Percentiles rank a stretch among this genome's conserved stretches.
These are phyloP conservation scores for Cytidiella melzeri DNA, from an alignment of 768 basidiomycete species.

Conservation along the genomic window DNA sequence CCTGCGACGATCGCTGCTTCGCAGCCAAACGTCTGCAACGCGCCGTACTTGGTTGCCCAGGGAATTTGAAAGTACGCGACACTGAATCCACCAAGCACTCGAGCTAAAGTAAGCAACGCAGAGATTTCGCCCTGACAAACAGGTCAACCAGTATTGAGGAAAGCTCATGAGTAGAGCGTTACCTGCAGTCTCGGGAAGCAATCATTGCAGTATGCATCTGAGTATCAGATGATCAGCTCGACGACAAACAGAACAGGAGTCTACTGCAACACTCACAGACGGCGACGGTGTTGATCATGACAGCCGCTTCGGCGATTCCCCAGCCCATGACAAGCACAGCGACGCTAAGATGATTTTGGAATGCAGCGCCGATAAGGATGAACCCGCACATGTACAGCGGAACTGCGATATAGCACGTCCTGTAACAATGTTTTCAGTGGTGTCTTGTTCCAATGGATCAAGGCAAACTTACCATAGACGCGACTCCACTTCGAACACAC, in stretches of 20 bases:
- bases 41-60: conserved; percentile 56
- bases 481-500: conserved; percentile 49
- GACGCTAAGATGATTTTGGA: conserved; percentile 47
- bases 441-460: not conserved
- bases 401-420: conserved; percentile 56
- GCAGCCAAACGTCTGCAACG: conserved; percentile 54
- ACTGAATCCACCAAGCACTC: conserved; percentile 53
- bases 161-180: not conserved
- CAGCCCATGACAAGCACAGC: conserved; percentile 60
- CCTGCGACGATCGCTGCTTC: conserved; percentile 56
- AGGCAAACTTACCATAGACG: conserved; percentile 45
- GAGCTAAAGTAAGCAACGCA: conserved; percentile 50
- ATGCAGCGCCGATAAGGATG: conserved; percentile 46
- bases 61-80: conserved; percentile 65
- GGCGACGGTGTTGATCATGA: conserved; percentile 58
- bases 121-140: conserved; percentile 59
- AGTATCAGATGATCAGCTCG: not conserved
- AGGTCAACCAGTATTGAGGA: not conserved
- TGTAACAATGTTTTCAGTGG: conserved; percentile 14
- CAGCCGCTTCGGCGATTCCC: conserved; percentile 52
- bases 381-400: conserved; percentile 60
- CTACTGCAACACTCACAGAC: conserved; percentile 39
- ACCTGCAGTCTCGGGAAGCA: conserved; percentile 42
- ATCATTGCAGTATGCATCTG: conserved; percentile 44
- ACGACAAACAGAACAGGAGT: conserved; percentile 10